These are phyloP conservation scores for Parietaria judaica DNA, from an alignment of 306 rosid species.

Conservation along the genomic window DNA sequence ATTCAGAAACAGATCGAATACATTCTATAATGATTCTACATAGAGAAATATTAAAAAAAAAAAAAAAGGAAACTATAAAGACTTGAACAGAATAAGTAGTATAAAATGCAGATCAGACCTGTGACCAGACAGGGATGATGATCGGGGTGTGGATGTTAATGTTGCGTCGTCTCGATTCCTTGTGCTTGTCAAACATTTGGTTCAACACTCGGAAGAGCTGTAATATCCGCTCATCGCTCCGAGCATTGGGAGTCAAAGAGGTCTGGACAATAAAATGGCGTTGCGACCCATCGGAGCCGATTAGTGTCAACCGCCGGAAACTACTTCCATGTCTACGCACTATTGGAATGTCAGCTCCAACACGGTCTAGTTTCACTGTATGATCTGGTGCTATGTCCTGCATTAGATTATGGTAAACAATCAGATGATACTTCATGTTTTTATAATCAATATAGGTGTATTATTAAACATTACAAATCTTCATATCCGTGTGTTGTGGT, in stretches of 20 bases:
- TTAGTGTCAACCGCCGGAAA: conserved; percentile 89
- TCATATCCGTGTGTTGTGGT: too few relatives aligned
- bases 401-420: conserved; percentile 3
- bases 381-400: conserved; percentile 99
- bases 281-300: conserved; percentile 99
- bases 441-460: too few relatives aligned
- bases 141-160: conserved; percentile 91
- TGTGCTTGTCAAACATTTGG: conserved; percentile 99
- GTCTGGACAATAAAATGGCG: conserved; percentile 99
- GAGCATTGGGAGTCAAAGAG: conserved; percentile 94
- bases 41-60: not conserved
- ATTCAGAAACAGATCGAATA: too few relatives aligned
- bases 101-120: conserved; percentile 36
- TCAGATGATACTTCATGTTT: not conserved
- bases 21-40: too few relatives aligned
- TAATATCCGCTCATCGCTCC: conserved; percentile 96
- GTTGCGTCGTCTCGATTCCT: conserved; percentile 98
- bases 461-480: too few relatives aligned
- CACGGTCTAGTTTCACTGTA: conserved; percentile 88
- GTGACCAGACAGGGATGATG: conserved; percentile 99
- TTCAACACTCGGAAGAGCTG: conserved; percentile 99
- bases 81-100: not conserved
- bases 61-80: not conserved
- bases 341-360: conserved; percentile 96
- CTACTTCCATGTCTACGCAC: conserved; percentile 99